Evolutionary conservation across 139 green algal species (phyloP).

Genomic region (Protoeuglena noctilucae): DNA sequence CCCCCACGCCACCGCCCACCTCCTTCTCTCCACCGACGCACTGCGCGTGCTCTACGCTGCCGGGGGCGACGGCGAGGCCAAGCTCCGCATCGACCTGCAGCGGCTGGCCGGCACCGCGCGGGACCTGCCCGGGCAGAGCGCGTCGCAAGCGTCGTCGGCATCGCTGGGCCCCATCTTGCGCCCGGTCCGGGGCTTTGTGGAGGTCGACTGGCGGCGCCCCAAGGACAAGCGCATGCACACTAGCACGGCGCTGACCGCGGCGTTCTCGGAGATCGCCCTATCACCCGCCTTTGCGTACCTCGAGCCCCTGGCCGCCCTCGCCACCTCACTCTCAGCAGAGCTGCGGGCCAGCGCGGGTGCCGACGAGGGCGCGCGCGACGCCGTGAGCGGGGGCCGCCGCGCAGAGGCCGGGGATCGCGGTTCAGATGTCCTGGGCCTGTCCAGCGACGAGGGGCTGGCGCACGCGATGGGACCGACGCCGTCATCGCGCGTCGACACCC

Average conservation of each 20-base stretch:
- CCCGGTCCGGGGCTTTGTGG: neutral
- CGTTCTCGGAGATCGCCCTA: neutral
- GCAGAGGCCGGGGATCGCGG: no score
- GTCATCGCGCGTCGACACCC: no score
- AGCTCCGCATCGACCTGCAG: slow-evolving; percentile 16
- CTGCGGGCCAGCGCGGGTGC: no score
- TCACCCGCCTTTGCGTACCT: neutral
- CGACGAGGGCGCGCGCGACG: no score
- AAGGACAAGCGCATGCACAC: neutral
- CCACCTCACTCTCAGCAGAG: no score
- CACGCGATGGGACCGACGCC: no score
- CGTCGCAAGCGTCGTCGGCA: slow-evolving; percentile 1
- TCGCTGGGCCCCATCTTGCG: neutral
- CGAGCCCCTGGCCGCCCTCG: neutral
- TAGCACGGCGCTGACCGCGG: neutral
- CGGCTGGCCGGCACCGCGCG: slow-evolving; percentile 3
- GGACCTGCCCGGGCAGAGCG: neutral
- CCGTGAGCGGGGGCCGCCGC: no score
- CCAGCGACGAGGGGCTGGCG: no score
- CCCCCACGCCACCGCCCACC: neutral
- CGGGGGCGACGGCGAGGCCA: slow-evolving; percentile 23
- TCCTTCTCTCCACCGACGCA: slow-evolving; percentile 11
- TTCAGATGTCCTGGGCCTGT: no score
- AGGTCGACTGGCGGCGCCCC: neutral
- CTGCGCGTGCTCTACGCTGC: slow-evolving; percentile 30